Base-by-base conservation (phyloP, 179 eudicot genomes). In the Heliamphora pulchella region DNA sequence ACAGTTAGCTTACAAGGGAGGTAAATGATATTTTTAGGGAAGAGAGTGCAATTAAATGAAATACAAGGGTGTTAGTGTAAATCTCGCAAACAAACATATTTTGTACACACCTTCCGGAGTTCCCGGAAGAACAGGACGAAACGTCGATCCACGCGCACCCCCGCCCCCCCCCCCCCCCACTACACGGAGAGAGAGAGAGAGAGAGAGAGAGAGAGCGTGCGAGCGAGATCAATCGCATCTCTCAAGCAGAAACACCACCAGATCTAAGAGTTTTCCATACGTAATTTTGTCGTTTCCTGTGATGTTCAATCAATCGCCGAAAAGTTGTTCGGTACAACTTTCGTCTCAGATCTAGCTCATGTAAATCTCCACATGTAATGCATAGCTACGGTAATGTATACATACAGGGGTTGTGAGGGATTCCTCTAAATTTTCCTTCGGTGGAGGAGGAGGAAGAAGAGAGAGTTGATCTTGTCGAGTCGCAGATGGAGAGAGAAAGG, bases 91-190 rank as follows among this genome's bases (percentile, higher is more conserved):
- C 31, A 31, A 31, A 31, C 31, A 31, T 31, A 31, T 31, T 31
- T 31, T 31, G 31, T 31, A 31, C 31, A 31, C 31, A 31, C 31
- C 31, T 31, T 31, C 31, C 31, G 31, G 8, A 8, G 5, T 9
- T n/a, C 55, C 63, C 80, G 73, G 80, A 76, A 78, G 63, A 78
- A 17, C 54, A 59, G 78, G 13, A 8, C 68, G 78, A 76, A 77
- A 77, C 72, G 80, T 22, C 80, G 72, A 31, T 48, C 71, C 79
- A 2, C 41, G 1, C 5, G 8, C 17, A 1, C n/a, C n/a, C n/a
- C n/a, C n/a, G n/a, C n/a, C 73, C 10, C 17, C 10, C 47, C 1
- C 68, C 8, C 68, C 7, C 68, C 20, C 2, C 20, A 2, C 9
- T 1, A 9, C 9, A 5, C 8, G 8, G 5, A 72, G 59, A 50